Evolutionary conservation across 108 stramenopile species (phyloP), one percentile per base, ranked within the genome.

Genomic region (Cyclotella cryptica): DNA sequence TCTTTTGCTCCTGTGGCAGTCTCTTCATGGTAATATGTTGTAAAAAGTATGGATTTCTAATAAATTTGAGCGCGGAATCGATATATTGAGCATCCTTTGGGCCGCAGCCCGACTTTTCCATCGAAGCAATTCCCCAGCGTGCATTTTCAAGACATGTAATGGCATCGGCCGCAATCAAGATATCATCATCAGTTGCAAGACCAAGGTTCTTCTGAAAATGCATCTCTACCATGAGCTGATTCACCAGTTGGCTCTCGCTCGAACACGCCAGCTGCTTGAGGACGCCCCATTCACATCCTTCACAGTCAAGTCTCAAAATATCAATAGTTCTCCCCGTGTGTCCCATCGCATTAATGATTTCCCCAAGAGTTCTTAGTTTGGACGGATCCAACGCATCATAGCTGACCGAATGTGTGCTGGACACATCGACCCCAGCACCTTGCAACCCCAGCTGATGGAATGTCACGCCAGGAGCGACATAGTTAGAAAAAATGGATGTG

Each of bases 281-380:
- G 0, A 69, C 75, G 2, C 67, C 66, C 24, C 40, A 83, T 79
- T 90, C 89, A 65, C 86, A 88, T 39, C 86, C 87, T 62, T 91
- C 88, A 45, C 90, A 91, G 46, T 88, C 88, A 9, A 88, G 72
- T 30, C 80, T 79, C 75, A 86, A 64, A 3, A 88, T 35, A 59
- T 91, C 90, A 69, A 91, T 74, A 10, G 66, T 80, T 28, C 86
- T 65, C 26, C 61, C 76, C 24, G 41, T 24, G 68, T 91, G 90
- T 17, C 86, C 88, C 54, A 91, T 65, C 19, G 58, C 40, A 35
- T 80, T 13, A 1, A 85, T 61, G 14, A 82, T 87, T 49, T 87
- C 70, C 22, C 65, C 75, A 44, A 77, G 52, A 40, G 75, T 69
- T 19, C 26, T 13, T 18, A 77, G 18, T 27, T 68, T 68, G 3